Evolutionary conservation across 306 rosid species (phyloP), one percentile per base, ranked within the genome.

Genomic region (Rosa persica): DNA sequence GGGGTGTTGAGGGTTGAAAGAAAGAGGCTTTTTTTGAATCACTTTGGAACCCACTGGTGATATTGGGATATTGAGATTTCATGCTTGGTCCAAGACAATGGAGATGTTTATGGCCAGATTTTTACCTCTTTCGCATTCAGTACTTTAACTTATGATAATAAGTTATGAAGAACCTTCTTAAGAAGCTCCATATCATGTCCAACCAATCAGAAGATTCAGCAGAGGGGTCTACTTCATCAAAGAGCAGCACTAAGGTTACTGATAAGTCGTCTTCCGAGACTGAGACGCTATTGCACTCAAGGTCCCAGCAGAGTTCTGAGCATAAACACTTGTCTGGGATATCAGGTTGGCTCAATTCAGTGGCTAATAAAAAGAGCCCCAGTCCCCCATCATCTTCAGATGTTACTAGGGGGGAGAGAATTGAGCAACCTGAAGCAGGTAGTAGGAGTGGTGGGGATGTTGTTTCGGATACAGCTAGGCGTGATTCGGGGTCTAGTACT

Each of bases 131-230:
- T 92, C 85, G 89, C 84, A 81, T 77, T 83, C 80, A 58, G 34
- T 74, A 55, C 78, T 72, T 57, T 75, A 67, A 82, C 74, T 75
- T 79, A 46, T 78, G 85, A 80, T 80, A 88, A 68, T 66, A 66
- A 66, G 25, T 16, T 81, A 95, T 93, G 98, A 95, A 92, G 93
- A 92, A 89, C 86, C 83, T 95, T 79, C 87, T 95, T 72, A 95
- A 91, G 97, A 95, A 93, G 90, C 92, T 95, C 52, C 90, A 91
- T 74, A 86, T 87, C 77, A 85, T 88, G 98, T 85, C 97, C 62
- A 81, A 83, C 68, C 90, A 85, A 81, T 83, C 95, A 58, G 95
- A 81, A 74, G 90, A 81, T 74, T 85, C 85, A 54, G 88, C 84
- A 55, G 89, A 83, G 78, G 89, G 93, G 80, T 89, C 92, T 83